Percentiles rank a stretch among this genome's conserved stretches.
These are phyloP conservation scores for Plasmodium reichenowi DNA, from an alignment of 169 alveolate genomes.

Conservation along the genomic window DNA sequence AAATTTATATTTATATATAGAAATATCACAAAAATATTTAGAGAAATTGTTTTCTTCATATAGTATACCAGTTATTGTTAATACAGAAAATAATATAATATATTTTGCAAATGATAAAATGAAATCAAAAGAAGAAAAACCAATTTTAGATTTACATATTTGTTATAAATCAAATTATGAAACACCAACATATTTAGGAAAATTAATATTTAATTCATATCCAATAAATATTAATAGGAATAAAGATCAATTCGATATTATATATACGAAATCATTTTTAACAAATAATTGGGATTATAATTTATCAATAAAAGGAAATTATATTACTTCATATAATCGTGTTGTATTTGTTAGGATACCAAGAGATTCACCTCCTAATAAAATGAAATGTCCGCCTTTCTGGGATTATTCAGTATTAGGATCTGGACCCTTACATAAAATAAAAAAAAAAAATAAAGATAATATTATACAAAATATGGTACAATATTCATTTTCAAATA, in stretches of 20 bases:
- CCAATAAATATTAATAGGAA: constrained; percentile 30
- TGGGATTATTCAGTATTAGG: constrained; percentile 71
- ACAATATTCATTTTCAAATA: constrained; percentile 49
- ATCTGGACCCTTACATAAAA: constrained; percentile 39
- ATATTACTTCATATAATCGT: constrained; percentile 49
- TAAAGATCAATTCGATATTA: constrained; percentile 21
- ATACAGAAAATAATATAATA: constrained; percentile 19
- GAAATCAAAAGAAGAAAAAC: constrained; percentile 57
- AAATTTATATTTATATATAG: constrained; percentile 60
- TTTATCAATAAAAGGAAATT: constrained; percentile 36
- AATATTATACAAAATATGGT: constrained; percentile 5
- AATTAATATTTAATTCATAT: constrained; percentile 47
- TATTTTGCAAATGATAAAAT: constrained; percentile 63
- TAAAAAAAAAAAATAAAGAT: constrained; percentile 22
- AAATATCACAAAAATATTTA: constrained; percentile 43
- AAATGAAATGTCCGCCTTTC: constrained; percentile 46
- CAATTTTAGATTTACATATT: constrained; percentile 35
- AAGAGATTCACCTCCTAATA: constrained; percentile 11
- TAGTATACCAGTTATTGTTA: constrained; percentile 54
- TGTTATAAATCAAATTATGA: constrained; percentile 44
- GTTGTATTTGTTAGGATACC: constrained; percentile 29
- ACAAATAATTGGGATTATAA: constrained; percentile 63
- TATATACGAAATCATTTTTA: constrained; percentile 70
- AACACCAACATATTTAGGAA: constrained; percentile 23
- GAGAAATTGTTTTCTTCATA: constrained; percentile 27